Conservation (phyloP, 2,329 filamentous ascomycete genomes). For the Exophiala sp. region DNA sequence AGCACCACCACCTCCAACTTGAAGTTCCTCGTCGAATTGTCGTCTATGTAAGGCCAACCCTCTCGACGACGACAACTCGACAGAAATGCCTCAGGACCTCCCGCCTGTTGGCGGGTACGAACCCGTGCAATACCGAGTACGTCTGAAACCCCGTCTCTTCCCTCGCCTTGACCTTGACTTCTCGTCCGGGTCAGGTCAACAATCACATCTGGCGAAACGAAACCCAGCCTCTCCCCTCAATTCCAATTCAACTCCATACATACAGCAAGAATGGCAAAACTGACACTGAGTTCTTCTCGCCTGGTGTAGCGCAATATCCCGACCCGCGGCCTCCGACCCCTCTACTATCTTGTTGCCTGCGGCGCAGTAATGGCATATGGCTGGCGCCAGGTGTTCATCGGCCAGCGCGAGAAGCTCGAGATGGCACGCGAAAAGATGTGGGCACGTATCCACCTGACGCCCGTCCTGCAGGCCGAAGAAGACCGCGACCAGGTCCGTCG, state of each 20-base stretch:
- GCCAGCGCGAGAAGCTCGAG: slow-evolving; percentile 86
- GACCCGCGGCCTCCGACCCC: slow-evolving; percentile 79
- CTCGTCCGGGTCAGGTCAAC: too few relatives aligned
- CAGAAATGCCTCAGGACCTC: slow-evolving; percentile 88
- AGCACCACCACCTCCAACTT: too few relatives aligned
- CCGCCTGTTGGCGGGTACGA: slow-evolving; percentile 91
- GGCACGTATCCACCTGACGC: slow-evolving; percentile 90
- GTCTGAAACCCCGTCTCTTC: slow-evolving; percentile 33
- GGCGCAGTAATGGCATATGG: slow-evolving; percentile 78
- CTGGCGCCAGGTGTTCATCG: slow-evolving; percentile 78
- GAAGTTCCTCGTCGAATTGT: slow-evolving; percentile 1
- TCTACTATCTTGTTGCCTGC: slow-evolving; percentile 69
- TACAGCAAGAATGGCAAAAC: too few relatives aligned
- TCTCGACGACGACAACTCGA: background rate
- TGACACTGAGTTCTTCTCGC: too few relatives aligned
- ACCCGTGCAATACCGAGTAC: slow-evolving; percentile 93
- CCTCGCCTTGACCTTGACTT: slow-evolving; percentile 4
- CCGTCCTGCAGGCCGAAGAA: slow-evolving; percentile 89
- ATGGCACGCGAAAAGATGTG: slow-evolving; percentile 97
- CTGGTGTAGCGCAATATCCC: slow-evolving; percentile 77
- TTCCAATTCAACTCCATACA: too few relatives aligned
- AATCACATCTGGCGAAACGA: too few relatives aligned
- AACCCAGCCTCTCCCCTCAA: too few relatives aligned
- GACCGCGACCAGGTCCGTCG: slow-evolving; percentile 90
- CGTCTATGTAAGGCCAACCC: slow-evolving; percentile 11